Evolutionary conservation across 148 eudicot genomes (phyloP).

Genomic region (Linanthus parryae): DNA sequence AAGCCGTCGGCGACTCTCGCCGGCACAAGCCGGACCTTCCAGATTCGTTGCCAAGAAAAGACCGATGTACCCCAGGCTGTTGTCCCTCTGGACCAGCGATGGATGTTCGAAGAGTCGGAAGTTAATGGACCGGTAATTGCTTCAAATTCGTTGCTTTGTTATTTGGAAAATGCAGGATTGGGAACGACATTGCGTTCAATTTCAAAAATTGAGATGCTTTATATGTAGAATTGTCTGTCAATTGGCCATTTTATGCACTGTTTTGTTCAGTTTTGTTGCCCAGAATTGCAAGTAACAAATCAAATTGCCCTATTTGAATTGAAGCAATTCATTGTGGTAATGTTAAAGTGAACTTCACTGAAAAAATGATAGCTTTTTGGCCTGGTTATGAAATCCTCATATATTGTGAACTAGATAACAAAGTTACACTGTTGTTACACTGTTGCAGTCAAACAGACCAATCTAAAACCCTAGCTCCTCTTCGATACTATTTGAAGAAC

Average conservation of each 20-base stretch:
- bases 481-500: too few relatives aligned
- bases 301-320: too few relatives aligned
- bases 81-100: constrained; percentile 66
- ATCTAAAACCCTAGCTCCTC: too few relatives aligned
- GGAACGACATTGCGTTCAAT: not conserved
- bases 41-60: constrained; percentile 35
- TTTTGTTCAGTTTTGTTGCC: not conserved
- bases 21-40: constrained; percentile 9
- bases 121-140: constrained; percentile 51
- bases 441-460: too few relatives aligned
- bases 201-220: not conserved
- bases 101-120: constrained; percentile 73
- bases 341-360: too few relatives aligned
- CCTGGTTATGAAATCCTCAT: too few relatives aligned
- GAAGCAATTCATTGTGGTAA: too few relatives aligned
- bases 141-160: not conserved
- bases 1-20: constrained; percentile 8
- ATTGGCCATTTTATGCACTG: not conserved
- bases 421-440: too few relatives aligned
- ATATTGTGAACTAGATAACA: too few relatives aligned
- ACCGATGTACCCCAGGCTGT: constrained; percentile 29
- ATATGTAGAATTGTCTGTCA: not conserved
- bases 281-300: too few relatives aligned
- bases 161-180: not conserved
- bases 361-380: too few relatives aligned